Percentiles rank a stretch among this genome's conserved stretches.
Conservation (phyloP, 306 rosid genomes). For the Cyamopsis tetragonoloba region DNA sequence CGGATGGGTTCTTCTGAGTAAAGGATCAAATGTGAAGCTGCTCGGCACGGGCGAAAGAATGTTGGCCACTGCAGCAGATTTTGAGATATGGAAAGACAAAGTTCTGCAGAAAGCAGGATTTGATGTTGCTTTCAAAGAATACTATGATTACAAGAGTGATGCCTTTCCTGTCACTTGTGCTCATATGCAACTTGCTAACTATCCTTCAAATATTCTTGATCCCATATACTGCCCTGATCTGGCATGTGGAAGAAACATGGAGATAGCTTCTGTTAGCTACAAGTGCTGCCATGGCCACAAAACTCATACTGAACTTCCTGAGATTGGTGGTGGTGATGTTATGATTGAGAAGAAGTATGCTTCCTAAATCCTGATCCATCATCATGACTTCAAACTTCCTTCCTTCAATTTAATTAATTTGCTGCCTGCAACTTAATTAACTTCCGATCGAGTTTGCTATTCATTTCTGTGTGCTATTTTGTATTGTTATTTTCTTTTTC, state of each 20-base stretch:
- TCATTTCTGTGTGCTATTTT: constrained; percentile 9
- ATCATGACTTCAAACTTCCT: too few species aligned
- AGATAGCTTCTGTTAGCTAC: constrained; percentile 30
- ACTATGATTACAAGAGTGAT: background rate
- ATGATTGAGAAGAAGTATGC: constrained; percentile 34
- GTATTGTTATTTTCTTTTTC: background rate
- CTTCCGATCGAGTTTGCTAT: too few species aligned
- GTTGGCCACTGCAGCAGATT: constrained; percentile 14
- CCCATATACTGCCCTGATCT: constrained; percentile 34
- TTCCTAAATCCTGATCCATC: too few species aligned
- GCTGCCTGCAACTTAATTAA: background rate
- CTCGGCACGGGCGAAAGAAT: constrained; percentile 21
- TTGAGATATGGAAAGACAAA: constrained; percentile 32
- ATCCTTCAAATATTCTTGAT: constrained; percentile 29
- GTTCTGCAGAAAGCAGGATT: constrained; percentile 35
- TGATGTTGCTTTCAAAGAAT: constrained; percentile 33
- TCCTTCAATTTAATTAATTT: background rate
- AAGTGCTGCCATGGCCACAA: constrained; percentile 41
- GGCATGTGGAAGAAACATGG: constrained; percentile 26
- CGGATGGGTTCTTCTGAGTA: constrained; percentile 40
- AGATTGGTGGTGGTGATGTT: constrained; percentile 33
- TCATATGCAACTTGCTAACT: constrained; percentile 32
- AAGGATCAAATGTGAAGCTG: constrained; percentile 38
- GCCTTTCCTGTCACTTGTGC: background rate
- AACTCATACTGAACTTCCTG: background rate